Conservation (phyloP, 352 stramenopile species). For the Pythium rishiriense region DNA sequence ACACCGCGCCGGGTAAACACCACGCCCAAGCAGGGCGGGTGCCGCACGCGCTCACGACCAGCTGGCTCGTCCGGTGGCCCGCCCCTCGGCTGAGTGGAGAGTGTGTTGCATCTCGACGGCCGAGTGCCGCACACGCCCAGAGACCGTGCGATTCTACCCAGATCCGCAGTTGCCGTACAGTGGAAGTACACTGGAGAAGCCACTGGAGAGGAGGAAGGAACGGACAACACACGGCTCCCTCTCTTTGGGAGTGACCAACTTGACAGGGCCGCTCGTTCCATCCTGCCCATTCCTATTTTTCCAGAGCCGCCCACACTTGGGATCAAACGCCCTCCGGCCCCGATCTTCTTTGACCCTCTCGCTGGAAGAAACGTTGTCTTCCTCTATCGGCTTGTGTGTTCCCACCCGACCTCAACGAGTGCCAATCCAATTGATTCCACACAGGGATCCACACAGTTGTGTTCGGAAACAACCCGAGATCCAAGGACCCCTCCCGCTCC, state of each 20-base stretch:
- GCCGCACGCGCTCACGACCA: not conserved
- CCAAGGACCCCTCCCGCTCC: not conserved
- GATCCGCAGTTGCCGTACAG: not conserved
- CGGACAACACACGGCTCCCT: not conserved
- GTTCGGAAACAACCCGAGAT: not conserved
- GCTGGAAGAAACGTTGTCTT: not conserved
- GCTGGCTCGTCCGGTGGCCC: conserved; percentile 1
- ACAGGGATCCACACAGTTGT: not conserved
- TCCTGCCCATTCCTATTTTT: conserved; percentile 29
- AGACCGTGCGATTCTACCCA: conserved; percentile 3
- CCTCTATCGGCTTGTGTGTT: not conserved
- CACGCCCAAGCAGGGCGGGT: not conserved
- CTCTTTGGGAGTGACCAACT: conserved; percentile 14
- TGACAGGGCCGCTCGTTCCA: conserved; percentile 14
- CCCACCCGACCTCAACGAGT: not conserved
- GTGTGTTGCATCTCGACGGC: not conserved
- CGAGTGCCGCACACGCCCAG: not conserved
- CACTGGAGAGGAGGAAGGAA: not conserved
- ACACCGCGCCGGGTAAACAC: conserved; percentile 22
- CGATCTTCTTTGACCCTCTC: not conserved
- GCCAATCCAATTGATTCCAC: not conserved
- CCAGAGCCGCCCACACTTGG: conserved; percentile 11
- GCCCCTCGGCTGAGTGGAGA: not conserved
- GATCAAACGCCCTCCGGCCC: not conserved
- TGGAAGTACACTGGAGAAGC: not conserved